A percentile compares a stretch with the other conserved stretches of the same genome.
phyloP scores from a whole-genome alignment of 768 basidiomycete genomes.

The Mycena epipterygia region DNA sequence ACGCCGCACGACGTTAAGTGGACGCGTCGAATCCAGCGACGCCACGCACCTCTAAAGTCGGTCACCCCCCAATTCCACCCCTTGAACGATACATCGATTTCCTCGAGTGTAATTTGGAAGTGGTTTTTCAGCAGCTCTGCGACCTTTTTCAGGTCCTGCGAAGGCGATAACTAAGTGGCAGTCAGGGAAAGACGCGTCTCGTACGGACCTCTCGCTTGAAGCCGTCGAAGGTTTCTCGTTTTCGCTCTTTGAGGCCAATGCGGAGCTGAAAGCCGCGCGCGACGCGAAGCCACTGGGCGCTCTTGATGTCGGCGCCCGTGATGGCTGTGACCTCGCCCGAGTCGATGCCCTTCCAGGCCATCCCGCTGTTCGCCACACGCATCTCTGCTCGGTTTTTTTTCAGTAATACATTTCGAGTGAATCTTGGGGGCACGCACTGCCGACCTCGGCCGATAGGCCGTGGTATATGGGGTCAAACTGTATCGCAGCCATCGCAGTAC shows the following conservation, averaged over 20 bases:
- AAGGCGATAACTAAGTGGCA: not conserved
- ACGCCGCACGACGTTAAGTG: not conserved
- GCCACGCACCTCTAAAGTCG: conserved; percentile 86
- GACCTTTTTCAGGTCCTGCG: conserved; percentile 92
- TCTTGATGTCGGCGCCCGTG: conserved; percentile 82
- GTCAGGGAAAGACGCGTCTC: not conserved
- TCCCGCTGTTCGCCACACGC: conserved; percentile 89
- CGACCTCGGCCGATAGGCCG: conserved; percentile 77
- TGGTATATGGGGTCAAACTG: conserved; percentile 92
- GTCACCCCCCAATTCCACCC: conserved; percentile 99
- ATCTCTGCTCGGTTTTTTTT: conserved; percentile 69
- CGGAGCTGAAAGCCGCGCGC: conserved; percentile 94
- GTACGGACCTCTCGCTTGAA: conserved; percentile 87
- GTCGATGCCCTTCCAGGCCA: conserved; percentile 94
- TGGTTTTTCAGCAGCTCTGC: conserved; percentile 85
- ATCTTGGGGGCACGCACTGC: conserved; percentile 74
- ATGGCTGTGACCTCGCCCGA: conserved; percentile 74
- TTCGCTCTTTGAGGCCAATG: conserved; percentile 82
- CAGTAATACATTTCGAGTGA: conserved; percentile 4
- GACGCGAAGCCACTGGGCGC: conserved; percentile 92
- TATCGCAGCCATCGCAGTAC: conserved; percentile 65
- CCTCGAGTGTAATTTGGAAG: conserved; percentile 88
- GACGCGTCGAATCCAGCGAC: conserved; percentile 14
- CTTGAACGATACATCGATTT: conserved; percentile 88
- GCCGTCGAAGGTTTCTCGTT: conserved; percentile 91